Base-by-base conservation (phyloP, 306 rosid genomes). In the Argentina anserina region DNA sequence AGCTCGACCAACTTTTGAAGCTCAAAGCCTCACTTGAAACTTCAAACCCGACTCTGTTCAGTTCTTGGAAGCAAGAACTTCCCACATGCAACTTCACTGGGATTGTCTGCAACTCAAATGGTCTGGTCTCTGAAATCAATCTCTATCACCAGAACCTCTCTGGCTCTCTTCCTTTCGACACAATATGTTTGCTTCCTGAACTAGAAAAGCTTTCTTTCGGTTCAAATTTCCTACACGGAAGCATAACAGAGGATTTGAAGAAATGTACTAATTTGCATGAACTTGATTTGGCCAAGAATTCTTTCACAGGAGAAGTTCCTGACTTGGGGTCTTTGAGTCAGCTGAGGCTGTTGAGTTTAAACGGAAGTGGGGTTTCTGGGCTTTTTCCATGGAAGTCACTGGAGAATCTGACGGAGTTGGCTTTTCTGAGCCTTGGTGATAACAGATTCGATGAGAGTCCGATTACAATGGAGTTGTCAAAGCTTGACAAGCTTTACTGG, bases 311-410 rank as follows among this genome's bases (percentile, higher is more conserved):
- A 0, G 18, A 47, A 71, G 83, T 90, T 0, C 97, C 98, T 33
- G 96, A 86, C 33, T 86, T 93, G 84, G 86, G 96, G 37, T 41
- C 81, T 72, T 64, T 93, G 60, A 40, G 43, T 60, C 76, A 73
- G 56, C 73, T 93, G 41, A 63, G 77, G 45, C 78, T 65, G 73
- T 76, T 93, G 89, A 88, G 41, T 55, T 69, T 93, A 34, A 93
- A 87, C 52, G 69, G 39, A 7, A 90, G 84, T 45, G 87, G 88
- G 31, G 70, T 90, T 77, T 90, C 97, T 34, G 98, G 97, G 9
- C 9, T 18, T 1, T 93, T 93, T 81, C 98, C 98, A 31, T 93
- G 98, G 98, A 87, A 82, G 70, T 90, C 98, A 42, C 75, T 93
- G 59, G 83, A 70, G 42, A 87, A 90, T 77, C 81, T 93, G 8